Evolutionary conservation across 495 filamentous ascomycete species (phyloP).

Genomic region (Opeltia flavorubescens): DNA sequence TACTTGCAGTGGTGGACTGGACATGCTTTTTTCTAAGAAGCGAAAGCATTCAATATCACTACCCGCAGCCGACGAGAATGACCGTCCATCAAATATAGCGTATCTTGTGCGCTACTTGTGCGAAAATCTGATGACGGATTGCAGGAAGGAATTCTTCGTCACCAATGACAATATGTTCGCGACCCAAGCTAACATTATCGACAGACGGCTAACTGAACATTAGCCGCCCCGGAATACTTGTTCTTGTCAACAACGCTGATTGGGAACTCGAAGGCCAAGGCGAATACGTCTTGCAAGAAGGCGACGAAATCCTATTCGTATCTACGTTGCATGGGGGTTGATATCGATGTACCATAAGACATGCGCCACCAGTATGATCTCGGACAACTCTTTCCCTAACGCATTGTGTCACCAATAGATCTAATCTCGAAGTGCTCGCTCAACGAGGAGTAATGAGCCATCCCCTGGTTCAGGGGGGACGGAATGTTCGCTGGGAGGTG

Average conservation of each 20-base stretch:
- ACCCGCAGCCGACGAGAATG: constrained; percentile 44
- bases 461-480: constrained; percentile 8
- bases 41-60: constrained; percentile 55
- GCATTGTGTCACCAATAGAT: background rate
- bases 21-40: constrained; percentile 80
- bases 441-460: constrained; percentile 11
- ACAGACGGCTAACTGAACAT: constrained; percentile 1
- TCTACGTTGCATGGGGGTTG: constrained; percentile 94
- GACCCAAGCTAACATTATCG: background rate
- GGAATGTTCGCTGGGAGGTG: constrained; percentile 7
- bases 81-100: constrained; percentile 50
- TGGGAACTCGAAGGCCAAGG: constrained; percentile 98
- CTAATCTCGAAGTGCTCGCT: constrained; percentile 15
- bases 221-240: constrained; percentile 92
- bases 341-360: constrained; percentile 3
- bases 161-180: constrained; percentile 75
- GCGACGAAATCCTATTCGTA: constrained; percentile 89
- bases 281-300: constrained; percentile 62
- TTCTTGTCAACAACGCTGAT: constrained; percentile 93
- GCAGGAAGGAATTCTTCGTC: constrained; percentile 79
- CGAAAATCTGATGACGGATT: constrained; percentile 69
- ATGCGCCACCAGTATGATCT: background rate
- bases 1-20: constrained; percentile 66
- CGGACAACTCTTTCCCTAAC: background rate
- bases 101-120: constrained; percentile 72